Conservation (phyloP, 345 rosid species). For the Garcia nutans region DNA sequence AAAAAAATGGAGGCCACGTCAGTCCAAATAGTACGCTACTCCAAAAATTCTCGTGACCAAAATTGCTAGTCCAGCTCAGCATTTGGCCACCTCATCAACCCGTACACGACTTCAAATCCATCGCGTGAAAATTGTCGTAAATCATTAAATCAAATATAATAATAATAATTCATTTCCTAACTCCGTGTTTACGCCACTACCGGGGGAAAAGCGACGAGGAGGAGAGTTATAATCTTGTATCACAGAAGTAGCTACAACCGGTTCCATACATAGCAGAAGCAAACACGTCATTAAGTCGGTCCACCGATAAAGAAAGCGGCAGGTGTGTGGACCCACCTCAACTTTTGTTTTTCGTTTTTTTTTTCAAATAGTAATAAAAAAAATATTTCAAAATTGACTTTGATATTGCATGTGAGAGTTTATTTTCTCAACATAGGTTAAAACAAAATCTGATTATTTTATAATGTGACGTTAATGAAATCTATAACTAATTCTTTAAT, state of each 20-base stretch:
- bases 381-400: too few species aligned
- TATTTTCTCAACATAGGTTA: too few species aligned
- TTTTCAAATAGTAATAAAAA: too few species aligned
- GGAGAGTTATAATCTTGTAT: background rate
- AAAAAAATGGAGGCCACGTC: too few species aligned
- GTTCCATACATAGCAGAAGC: background rate
- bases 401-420: too few species aligned
- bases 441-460: too few species aligned
- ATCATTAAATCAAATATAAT: too few species aligned
- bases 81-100: background rate
- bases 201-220: background rate
- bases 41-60: background rate
- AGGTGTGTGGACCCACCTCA: conserved; percentile 7
- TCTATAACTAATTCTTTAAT: too few species aligned
- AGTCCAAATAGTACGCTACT: background rate
- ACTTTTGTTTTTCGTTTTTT: too few species aligned
- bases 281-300: conserved; percentile 2
- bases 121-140: background rate
- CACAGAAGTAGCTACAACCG: background rate
- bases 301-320: conserved; percentile 36
- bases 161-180: background rate
- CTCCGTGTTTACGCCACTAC: conserved; percentile 23
- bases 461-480: too few species aligned
- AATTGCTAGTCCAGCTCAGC: background rate
- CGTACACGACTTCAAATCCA: background rate